These are phyloP conservation scores for Aspergillus bridgeri DNA, from an alignment of 495 filamentous ascomycete genomes.

Conservation along the genomic window DNA sequence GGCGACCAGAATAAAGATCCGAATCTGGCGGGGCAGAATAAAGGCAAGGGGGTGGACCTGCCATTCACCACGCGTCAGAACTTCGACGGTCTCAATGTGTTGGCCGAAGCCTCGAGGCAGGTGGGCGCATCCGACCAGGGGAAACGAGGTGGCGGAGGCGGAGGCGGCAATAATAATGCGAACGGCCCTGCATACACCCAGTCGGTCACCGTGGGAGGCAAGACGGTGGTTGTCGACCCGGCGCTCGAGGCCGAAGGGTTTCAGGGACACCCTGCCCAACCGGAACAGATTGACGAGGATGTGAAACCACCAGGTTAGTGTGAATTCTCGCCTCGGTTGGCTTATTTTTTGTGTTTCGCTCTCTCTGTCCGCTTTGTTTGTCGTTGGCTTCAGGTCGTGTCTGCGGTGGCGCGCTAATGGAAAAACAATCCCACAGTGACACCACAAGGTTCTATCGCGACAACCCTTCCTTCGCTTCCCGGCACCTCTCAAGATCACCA, in stretches of 20 bases:
- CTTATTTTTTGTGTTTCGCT: conserved; percentile 1
- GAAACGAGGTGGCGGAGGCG: conserved; percentile 30
- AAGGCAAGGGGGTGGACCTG: conserved; percentile 38
- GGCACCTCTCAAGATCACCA: conserved; percentile 33
- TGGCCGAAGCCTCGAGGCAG: conserved; percentile 79
- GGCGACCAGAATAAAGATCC: conserved; percentile 35
- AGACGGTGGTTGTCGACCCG: conserved; percentile 47
- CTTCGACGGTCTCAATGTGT: conserved; percentile 72
- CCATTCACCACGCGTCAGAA: conserved; percentile 47
- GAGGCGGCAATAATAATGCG: not conserved
- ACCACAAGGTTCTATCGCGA: conserved; percentile 27
- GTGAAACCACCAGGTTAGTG: conserved; percentile 27
- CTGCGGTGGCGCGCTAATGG: conserved; percentile 21
- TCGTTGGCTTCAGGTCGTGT: not conserved
- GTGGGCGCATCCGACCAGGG: conserved; percentile 50
- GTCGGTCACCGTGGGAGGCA: conserved; percentile 46
- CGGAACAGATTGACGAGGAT: conserved; percentile 29
- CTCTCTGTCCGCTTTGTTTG: not conserved
- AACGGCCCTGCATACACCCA: conserved; percentile 36
- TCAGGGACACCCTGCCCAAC: conserved; percentile 31
- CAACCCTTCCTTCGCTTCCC: conserved; percentile 34
- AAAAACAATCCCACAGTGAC: conserved; percentile 20
- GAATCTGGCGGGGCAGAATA: conserved; percentile 34
- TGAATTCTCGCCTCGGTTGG: conserved; percentile 4
- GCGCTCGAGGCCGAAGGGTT: conserved; percentile 46